These are phyloP conservation scores for Phylloporus sp. DNA, from an alignment of 1,284 basidiomycete genomes.

Conservation along the genomic window DNA sequence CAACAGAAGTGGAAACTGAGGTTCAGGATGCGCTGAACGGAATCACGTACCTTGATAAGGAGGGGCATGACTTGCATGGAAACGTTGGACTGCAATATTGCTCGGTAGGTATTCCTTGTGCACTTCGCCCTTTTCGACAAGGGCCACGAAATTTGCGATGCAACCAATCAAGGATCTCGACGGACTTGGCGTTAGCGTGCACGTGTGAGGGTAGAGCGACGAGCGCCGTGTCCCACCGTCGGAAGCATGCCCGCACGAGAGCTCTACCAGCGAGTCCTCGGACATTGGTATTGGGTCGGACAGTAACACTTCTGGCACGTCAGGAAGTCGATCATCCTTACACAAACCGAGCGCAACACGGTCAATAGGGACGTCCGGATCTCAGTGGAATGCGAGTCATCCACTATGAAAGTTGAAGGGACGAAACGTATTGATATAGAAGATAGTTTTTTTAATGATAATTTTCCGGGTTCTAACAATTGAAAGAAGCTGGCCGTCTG, in stretches of 20 bases:
- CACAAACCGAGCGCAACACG: no score
- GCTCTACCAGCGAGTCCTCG: no score
- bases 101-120: not conserved
- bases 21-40: no score
- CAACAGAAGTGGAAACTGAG: no score
- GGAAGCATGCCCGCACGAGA: conserved; percentile 6
- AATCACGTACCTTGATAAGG: not conserved
- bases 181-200: no score
- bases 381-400: no score
- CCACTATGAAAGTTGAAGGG: no score
- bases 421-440: no score
- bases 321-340: no score
- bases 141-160: not conserved
- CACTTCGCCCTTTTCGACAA: not conserved
- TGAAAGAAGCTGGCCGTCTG: conserved; percentile 5
- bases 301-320: not conserved
- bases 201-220: no score
- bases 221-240: conserved; percentile 8
- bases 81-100: not conserved
- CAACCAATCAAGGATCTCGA: not conserved
- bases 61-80: not conserved
- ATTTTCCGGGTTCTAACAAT: not conserved
- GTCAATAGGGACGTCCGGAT: no score
- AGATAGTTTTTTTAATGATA: not conserved
- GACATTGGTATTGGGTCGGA: not conserved